phyloP scores from a whole-genome alignment of 2,329 filamentous ascomycete species.

The Pyrenochaeta sp. region DNA sequence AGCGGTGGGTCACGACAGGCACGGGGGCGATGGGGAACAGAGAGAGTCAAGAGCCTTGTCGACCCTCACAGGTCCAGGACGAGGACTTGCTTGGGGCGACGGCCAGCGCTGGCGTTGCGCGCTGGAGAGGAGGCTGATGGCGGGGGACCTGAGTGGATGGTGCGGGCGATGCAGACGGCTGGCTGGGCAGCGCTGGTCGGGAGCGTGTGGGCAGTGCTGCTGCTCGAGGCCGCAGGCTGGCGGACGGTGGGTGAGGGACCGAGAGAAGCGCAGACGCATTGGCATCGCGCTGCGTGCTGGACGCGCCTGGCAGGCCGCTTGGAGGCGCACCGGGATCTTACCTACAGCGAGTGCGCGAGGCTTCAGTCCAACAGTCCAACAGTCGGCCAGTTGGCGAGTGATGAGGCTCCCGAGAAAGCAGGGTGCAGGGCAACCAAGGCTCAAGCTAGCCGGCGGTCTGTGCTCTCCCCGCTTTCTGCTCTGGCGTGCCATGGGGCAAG shows the following conservation, averaged over 20 bases:
- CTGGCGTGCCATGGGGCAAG: too few relatives aligned
- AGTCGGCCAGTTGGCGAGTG: too few relatives aligned
- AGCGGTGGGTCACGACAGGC: constrained; percentile 13
- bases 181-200: constrained; percentile 7
- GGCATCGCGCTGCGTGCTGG: neutral
- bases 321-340: constrained; percentile 18
- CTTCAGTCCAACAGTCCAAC: constrained; percentile 20
- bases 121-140: constrained; percentile 26
- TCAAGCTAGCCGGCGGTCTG: constrained; percentile 1
- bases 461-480: constrained; percentile 15
- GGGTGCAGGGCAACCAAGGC: constrained; percentile 12
- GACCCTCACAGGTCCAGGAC: constrained; percentile 9
- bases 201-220: constrained; percentile 3
- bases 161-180: constrained; percentile 10
- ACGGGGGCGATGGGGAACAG: constrained; percentile 13
- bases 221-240: constrained; percentile 1
- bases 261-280: neutral
- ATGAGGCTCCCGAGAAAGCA: constrained; percentile 21
- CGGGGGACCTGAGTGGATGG: constrained; percentile 19
- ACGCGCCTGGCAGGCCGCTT: constrained; percentile 8
- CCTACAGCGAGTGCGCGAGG: constrained; percentile 9
- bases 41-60: constrained; percentile 11
- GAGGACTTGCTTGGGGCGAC: constrained; percentile 4
- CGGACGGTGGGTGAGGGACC: neutral
- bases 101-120: constrained; percentile 10